phyloP scores from a whole-genome alignment of 257 asterid species.

The Knoxia roxburghii region DNA sequence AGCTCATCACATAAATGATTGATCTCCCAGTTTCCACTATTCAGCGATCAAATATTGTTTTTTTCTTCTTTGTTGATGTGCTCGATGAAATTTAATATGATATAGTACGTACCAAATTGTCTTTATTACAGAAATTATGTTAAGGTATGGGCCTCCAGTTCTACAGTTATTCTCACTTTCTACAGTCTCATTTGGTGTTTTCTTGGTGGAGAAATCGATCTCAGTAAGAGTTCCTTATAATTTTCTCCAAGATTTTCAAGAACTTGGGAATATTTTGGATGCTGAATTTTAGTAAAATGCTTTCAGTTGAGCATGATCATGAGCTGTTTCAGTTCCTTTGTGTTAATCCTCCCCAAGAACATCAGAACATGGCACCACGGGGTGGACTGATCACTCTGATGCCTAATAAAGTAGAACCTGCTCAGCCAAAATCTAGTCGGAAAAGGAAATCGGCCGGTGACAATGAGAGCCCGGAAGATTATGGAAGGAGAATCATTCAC shows the following conservation, averaged over 20 bases:
- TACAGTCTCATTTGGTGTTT: too few relatives aligned
- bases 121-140: too few relatives aligned
- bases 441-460: background rate
- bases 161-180: background rate
- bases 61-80: background rate
- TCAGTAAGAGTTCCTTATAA: too few relatives aligned
- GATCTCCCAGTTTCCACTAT: background rate
- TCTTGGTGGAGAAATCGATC: background rate
- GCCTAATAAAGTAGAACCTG: background rate
- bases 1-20: background rate
- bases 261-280: background rate
- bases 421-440: background rate
- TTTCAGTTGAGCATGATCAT: conserved; percentile 6
- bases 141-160: background rate
- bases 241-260: background rate
- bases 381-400: background rate
- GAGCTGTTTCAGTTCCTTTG: conserved; percentile 4
- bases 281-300: background rate
- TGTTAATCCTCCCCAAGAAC: background rate
- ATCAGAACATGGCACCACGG: background rate
- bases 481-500: conserved; percentile 31
- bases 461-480: background rate
- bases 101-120: background rate
- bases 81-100: background rate
- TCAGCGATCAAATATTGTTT: background rate